Conservation (phyloP, 257 asterid genomes). For the Fraxinus pennsylvanica region DNA sequence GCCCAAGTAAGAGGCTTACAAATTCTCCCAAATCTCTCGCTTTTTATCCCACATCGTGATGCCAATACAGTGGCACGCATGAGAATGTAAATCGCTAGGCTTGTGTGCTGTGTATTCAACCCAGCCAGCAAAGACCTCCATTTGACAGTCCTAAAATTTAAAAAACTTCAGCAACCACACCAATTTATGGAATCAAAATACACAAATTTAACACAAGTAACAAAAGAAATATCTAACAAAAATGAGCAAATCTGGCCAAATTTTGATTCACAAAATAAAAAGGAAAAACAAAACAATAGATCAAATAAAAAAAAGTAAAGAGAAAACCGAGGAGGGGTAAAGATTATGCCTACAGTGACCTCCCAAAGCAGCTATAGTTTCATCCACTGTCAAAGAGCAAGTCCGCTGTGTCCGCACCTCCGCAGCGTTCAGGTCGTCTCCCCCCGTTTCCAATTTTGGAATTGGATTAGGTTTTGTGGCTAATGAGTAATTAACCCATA, state of each 20-base stretch:
- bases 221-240: not conserved
- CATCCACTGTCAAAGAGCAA: too few species aligned
- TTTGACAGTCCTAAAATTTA: conserved; percentile 79
- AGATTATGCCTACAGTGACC: conserved; percentile 83
- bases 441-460: too few species aligned
- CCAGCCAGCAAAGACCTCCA: conserved; percentile 97
- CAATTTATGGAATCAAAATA: conserved; percentile 13
- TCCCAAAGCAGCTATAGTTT: conserved; percentile 71
- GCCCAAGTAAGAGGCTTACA: conserved; percentile 96
- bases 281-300: not conserved
- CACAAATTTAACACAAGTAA: not conserved
- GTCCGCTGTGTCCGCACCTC: too few species aligned
- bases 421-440: too few species aligned
- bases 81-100: conserved; percentile 90
- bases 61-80: conserved; percentile 99
- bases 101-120: conserved; percentile 70
- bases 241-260: conserved; percentile 10
- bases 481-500: too few species aligned
- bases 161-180: conserved; percentile 23
- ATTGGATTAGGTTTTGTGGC: too few species aligned
- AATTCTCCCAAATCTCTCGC: conserved; percentile 76
- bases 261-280: not conserved
- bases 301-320: not conserved
- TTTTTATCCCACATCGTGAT: conserved; percentile 94
- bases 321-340: not conserved